Base-by-base conservation (phyloP, 495 filamentous ascomycete genomes). In the Neurospora sp. region DNA sequence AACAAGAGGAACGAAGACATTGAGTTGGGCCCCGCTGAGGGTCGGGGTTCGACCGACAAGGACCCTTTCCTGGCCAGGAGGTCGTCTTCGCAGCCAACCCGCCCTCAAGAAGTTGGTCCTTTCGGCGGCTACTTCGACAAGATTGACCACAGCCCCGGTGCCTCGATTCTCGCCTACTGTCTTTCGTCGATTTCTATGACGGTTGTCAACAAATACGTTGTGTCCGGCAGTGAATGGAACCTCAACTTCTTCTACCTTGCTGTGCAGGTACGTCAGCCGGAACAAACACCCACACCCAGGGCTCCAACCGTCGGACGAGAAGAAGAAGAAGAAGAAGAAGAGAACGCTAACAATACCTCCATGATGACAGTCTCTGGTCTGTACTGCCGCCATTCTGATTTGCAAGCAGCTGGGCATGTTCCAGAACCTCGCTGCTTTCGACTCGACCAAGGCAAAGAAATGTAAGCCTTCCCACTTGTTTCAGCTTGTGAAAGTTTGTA, bases 131-230 rank as follows among this genome's bases (percentile, higher is more conserved):
- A 73, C 73, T 59, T 82, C 39, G 79, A 83, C 40, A 86, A 85
- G 80, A 80, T 91, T 62, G 84, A 89, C 74, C 93, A 92, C 78
- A 95, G 88, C 79, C 92, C 95, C 11, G 82, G 89, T 42, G 80
- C 96, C 10, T 92, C 95, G 11, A 92, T 99, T 75, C 79, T 97
- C 70, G 90, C 92, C 31, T 99, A 99, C 85, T 99, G 96, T 84
- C 87, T 90, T 77, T 92, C 96, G 70, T 98, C 94, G 6, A 99
- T 99, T 76, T 86, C 95, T 82, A 99, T 99, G 96, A 99, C 96
- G 45, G 91, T 97, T 34, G 97, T 96, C 84, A 99, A 99, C 85
- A 99, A 99, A 88, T 99, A 96, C 81, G 94, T 97, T 70, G 87
- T 99, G 39, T 97, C 93, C 39, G 96, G 96, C 39, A 83, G 87